These are phyloP conservation scores for Leccinum olivaceopallidum DNA, from an alignment of 768 basidiomycete species.

Conservation along the genomic window DNA sequence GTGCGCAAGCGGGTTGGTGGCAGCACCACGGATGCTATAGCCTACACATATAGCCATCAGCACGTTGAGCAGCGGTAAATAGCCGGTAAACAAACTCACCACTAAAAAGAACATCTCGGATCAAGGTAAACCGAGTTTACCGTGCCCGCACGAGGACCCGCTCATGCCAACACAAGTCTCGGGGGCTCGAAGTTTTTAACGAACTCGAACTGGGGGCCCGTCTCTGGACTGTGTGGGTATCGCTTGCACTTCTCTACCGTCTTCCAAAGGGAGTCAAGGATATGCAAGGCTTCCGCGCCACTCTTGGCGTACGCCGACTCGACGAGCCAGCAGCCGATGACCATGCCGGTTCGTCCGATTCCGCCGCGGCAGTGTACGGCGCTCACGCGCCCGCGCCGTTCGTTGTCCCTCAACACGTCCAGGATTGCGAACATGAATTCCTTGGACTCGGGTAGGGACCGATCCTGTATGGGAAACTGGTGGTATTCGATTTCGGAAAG, in stretches of 20 bases:
- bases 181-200: slow-evolving; percentile 55
- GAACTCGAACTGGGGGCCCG: slow-evolving; percentile 76
- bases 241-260: slow-evolving; percentile 75
- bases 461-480: slow-evolving; percentile 76
- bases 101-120: neutral
- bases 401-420: slow-evolving; percentile 59
- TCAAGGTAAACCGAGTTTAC: neutral
- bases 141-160: neutral
- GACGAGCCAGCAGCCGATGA: slow-evolving; percentile 76
- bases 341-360: slow-evolving; percentile 66
- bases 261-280: slow-evolving; percentile 71
- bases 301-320: slow-evolving; percentile 60
- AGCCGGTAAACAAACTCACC: slow-evolving; percentile 4
- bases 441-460: slow-evolving; percentile 59
- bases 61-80: neutral
- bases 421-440: slow-evolving; percentile 62
- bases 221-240: slow-evolving; percentile 78
- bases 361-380: slow-evolving; percentile 83
- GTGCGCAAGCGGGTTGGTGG: slow-evolving; percentile 3
- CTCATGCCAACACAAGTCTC: slow-evolving; percentile 20
- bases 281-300: slow-evolving; percentile 62
- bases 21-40: slow-evolving; percentile 4
- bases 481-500: slow-evolving; percentile 64
- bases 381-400: slow-evolving; percentile 54
- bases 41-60: neutral